A percentile compares a stretch with the other conserved stretches of the same genome.
Evolutionary conservation across 2,329 filamentous ascomycete species (phyloP).

Genomic region (Colletotrichum kahawae): DNA sequence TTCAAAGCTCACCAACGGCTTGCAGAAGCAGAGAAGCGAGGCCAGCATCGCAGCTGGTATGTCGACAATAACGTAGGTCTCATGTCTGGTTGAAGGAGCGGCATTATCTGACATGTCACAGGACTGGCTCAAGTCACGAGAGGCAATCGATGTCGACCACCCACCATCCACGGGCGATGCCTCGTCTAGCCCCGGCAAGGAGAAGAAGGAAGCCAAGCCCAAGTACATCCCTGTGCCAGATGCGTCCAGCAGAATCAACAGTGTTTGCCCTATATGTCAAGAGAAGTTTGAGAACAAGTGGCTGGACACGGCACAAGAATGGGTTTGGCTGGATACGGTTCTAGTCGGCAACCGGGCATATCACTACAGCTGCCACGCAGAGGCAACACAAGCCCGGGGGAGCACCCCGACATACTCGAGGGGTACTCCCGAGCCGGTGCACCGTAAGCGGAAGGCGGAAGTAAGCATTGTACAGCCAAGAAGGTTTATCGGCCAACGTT

Average conservation of each 20-base stretch:
- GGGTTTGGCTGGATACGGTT: constrained; percentile 92
- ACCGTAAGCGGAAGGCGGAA: constrained; percentile 80
- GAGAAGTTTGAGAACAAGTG: constrained; percentile 93
- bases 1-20: constrained; percentile 92
- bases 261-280: constrained; percentile 90
- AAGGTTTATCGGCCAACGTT: background rate
- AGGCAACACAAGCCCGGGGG: constrained; percentile 73
- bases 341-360: constrained; percentile 81
- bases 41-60: constrained; percentile 93
- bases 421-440: constrained; percentile 66
- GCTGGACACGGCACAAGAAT: constrained; percentile 92
- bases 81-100: constrained; percentile 10
- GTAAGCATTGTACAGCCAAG: constrained; percentile 39
- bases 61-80: constrained; percentile 79
- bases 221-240: constrained; percentile 86
- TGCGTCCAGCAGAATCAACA: constrained; percentile 74
- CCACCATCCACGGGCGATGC: constrained; percentile 1
- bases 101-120: constrained; percentile 6
- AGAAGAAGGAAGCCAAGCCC: constrained; percentile 44
- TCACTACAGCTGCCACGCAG: constrained; percentile 87
- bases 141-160: constrained; percentile 36
- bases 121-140: constrained; percentile 24
- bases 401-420: constrained; percentile 45
- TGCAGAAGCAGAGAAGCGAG: constrained; percentile 82
- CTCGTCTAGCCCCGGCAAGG: constrained; percentile 30